phyloP scores from a whole-genome alignment of 768 basidiomycete genomes.

The Suillus weaverae region DNA sequence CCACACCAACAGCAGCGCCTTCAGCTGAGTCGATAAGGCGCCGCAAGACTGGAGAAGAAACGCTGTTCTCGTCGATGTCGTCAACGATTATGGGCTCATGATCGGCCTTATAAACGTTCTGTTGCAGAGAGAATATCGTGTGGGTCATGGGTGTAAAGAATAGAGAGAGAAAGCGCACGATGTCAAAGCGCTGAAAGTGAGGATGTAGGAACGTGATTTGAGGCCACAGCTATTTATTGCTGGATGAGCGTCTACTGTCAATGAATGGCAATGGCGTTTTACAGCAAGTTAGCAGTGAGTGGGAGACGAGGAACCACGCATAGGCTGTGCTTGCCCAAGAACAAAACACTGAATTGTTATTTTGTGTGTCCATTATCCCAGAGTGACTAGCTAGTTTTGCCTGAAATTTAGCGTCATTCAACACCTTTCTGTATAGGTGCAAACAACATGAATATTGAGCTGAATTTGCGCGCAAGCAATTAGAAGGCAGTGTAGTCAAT shows the following conservation, averaged over 20 bases:
- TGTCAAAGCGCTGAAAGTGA: background rate
- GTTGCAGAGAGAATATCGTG: constrained; percentile 28
- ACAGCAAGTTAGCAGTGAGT: background rate
- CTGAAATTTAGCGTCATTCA: background rate
- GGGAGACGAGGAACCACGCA: background rate
- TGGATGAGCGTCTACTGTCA: constrained; percentile 1
- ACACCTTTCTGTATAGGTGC: background rate
- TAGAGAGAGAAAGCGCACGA: background rate
- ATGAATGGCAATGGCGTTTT: background rate
- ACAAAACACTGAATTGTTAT: background rate
- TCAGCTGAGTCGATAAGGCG: constrained; percentile 31
- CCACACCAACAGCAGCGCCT: constrained; percentile 38
- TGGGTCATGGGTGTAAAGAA: background rate
- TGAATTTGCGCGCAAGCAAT: background rate
- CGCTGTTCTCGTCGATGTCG: constrained; percentile 23
- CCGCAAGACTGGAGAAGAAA: constrained; percentile 24
- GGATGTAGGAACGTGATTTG: background rate
- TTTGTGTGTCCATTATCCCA: background rate
- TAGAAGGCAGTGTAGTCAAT: background rate
- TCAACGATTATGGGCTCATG: constrained; percentile 29
- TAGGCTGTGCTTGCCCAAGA: background rate
- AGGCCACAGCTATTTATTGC: constrained; percentile 5
- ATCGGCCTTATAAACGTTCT: constrained; percentile 33
- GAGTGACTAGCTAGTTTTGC: background rate
- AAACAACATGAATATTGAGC: background rate